These are phyloP conservation scores for Coemansia sp. DNA, from an alignment of 192 early-diverging fungal species.

Conservation along the genomic window DNA sequence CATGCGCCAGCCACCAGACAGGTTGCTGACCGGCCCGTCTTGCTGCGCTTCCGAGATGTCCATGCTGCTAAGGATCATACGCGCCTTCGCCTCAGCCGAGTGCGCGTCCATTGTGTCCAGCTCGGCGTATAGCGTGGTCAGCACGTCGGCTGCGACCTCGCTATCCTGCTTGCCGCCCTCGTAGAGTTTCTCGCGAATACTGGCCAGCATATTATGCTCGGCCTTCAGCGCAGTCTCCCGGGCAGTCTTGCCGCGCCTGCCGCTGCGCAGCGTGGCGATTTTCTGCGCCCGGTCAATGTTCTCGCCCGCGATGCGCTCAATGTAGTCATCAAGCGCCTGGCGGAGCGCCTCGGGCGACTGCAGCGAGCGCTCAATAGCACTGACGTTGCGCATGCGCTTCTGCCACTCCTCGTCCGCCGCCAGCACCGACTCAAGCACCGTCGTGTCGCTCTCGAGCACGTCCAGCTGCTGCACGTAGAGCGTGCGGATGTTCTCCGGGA, in stretches of 20 bases:
- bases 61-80: conserved; percentile 69
- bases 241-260: conserved; percentile 62
- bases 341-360: conserved; percentile 23
- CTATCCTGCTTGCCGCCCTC: conserved; percentile 24
- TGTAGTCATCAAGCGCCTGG: conserved; percentile 45
- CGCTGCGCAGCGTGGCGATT: conserved; percentile 64
- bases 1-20: conserved; percentile 86
- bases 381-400: conserved; percentile 50
- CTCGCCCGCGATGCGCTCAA: conserved; percentile 46
- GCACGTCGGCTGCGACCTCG: conserved; percentile 57
- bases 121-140: conserved; percentile 57
- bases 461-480: conserved; percentile 83
- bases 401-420: conserved; percentile 62
- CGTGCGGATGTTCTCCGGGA: conserved; percentile 76
- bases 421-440: conserved; percentile 63
- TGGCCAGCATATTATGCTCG: conserved; percentile 36
- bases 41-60: conserved; percentile 68
- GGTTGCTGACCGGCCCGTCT: conserved; percentile 60
- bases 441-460: conserved; percentile 51
- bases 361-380: conserved; percentile 49
- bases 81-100: conserved; percentile 63
- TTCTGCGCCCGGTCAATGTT: conserved; percentile 50
- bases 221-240: conserved; percentile 56
- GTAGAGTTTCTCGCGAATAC: conserved; percentile 24
- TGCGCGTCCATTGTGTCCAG: conserved; percentile 63